These are phyloP conservation scores for Leccinum rimulosum DNA, from an alignment of 768 basidiomycete genomes.

Conservation along the genomic window DNA sequence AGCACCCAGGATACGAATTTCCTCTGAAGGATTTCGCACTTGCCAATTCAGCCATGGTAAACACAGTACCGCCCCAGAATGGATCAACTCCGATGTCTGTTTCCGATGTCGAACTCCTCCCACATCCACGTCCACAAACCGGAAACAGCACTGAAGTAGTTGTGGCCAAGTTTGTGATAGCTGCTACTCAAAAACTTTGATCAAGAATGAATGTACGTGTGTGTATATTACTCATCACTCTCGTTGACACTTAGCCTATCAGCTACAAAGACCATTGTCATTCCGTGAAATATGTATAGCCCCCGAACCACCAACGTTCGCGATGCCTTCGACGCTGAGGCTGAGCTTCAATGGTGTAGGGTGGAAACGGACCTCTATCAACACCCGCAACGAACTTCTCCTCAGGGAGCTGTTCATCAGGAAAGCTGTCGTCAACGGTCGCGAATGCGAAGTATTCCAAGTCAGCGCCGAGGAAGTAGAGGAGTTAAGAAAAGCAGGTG, in stretches of 20 bases:
- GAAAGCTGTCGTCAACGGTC: constrained; percentile 89
- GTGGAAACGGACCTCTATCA: constrained; percentile 48
- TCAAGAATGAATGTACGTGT: constrained; percentile 58
- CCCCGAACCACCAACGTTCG: constrained; percentile 55
- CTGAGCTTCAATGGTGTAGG: constrained; percentile 66
- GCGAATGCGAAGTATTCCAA: constrained; percentile 79
- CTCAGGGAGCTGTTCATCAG: constrained; percentile 90
- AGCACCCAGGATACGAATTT: constrained; percentile 66
- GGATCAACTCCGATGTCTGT: constrained; percentile 96
- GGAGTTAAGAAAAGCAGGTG: constrained; percentile 61
- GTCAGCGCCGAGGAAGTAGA: constrained; percentile 75
- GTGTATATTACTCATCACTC: constrained; percentile 14
- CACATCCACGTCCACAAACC: constrained; percentile 77
- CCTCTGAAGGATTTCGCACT: constrained; percentile 73
- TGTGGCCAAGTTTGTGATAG: constrained; percentile 69
- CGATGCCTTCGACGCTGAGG: constrained; percentile 80
- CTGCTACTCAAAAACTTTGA: constrained; percentile 73
- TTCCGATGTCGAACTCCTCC: constrained; percentile 86
- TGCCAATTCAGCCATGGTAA: constrained; percentile 81
- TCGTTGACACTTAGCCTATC: constrained; percentile 5
- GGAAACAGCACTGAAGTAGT: too few species aligned
- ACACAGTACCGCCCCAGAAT: constrained; percentile 93
- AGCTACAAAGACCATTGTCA: constrained; percentile 53
- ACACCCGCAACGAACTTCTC: constrained; percentile 79
- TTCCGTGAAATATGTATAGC: constrained; percentile 50